Evolutionary conservation across 345 rosid genomes (phyloP).

Genomic region (Conringia planisiliqua): DNA sequence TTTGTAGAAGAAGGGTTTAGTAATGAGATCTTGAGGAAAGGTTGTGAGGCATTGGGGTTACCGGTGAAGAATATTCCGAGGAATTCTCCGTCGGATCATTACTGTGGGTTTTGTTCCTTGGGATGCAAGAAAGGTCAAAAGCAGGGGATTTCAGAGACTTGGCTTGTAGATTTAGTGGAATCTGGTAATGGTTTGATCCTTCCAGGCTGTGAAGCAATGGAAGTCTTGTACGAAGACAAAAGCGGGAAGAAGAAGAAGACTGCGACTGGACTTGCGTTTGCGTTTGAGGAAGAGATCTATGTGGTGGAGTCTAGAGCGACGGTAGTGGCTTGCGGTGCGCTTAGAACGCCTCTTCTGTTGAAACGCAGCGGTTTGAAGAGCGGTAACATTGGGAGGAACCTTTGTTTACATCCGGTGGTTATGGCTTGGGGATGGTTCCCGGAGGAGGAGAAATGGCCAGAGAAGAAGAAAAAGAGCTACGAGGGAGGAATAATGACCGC

Average conservation of each 20-base stretch:
- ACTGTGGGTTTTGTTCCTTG: conserved; percentile 79
- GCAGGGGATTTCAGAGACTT: conserved; percentile 73
- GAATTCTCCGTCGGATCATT: conserved; percentile 62
- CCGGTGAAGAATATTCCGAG: conserved; percentile 55
- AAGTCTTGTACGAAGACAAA: conserved; percentile 43
- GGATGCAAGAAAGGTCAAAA: conserved; percentile 87
- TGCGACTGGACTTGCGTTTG: conserved; percentile 49
- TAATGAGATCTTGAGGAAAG: conserved; percentile 64
- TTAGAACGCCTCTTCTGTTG: conserved; percentile 56
- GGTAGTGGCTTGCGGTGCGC: conserved; percentile 74
- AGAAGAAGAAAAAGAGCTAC: conserved; percentile 53
- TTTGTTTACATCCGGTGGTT: conserved; percentile 76
- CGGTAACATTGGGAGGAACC: conserved; percentile 57
- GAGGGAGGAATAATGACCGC: conserved; percentile 89
- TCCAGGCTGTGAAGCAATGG: conserved; percentile 55
- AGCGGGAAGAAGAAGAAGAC: conserved; percentile 38
- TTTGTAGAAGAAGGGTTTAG: conserved; percentile 54
- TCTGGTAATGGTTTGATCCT: conserved; percentile 72
- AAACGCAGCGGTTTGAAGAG: conserved; percentile 62
- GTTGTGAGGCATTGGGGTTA: conserved; percentile 69
- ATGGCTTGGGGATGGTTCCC: conserved; percentile 94
- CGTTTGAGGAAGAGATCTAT: conserved; percentile 48
- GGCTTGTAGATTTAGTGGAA: conserved; percentile 73
- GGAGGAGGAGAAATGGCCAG: conserved; percentile 43
- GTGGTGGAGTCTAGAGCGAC: conserved; percentile 56